Percentiles rank a stretch among this genome's conserved stretches.
phyloP scores from a whole-genome alignment of 139 green algal species.

The Auxenochlorella pyrenoidosa region DNA sequence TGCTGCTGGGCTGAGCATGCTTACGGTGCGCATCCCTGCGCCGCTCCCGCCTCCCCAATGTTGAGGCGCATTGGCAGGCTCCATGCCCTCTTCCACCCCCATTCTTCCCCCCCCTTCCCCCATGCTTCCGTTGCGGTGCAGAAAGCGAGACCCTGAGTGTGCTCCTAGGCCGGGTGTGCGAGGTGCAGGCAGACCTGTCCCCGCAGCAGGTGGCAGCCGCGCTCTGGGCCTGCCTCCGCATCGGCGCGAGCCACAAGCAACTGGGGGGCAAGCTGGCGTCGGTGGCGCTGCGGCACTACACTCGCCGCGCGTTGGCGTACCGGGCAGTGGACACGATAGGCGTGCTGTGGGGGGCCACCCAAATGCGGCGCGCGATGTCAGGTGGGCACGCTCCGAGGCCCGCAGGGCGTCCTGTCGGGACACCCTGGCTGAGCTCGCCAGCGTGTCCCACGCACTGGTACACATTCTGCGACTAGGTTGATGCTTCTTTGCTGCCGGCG shows the following conservation, averaged over 20 bases:
- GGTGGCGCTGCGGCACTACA: neutral
- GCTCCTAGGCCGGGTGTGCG: neutral
- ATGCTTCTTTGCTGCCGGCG: no score
- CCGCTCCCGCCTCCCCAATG: no score
- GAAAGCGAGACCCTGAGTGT: neutral
- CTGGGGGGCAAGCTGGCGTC: neutral
- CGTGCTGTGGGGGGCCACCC: slow-evolving; percentile 15
- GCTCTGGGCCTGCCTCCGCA: neutral
- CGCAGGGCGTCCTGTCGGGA: no score
- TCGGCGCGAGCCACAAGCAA: neutral
- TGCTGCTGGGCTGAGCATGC: no score
- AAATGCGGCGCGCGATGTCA: slow-evolving; percentile 9
- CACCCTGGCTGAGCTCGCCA: no score
- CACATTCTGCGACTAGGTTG: no score
- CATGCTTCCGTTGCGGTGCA: neutral
- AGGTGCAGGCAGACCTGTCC: neutral
- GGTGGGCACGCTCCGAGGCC: neutral
- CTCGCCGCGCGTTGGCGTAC: neutral
- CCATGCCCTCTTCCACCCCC: no score
- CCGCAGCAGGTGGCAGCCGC: neutral
- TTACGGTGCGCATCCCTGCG: no score
- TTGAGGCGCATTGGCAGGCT: no score
- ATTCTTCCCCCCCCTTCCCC: no score
- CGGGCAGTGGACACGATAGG: neutral
- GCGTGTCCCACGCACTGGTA: no score